Base-by-base conservation (phyloP, 805 yeast species). In the Wickerhamomyces alni region DNA sequence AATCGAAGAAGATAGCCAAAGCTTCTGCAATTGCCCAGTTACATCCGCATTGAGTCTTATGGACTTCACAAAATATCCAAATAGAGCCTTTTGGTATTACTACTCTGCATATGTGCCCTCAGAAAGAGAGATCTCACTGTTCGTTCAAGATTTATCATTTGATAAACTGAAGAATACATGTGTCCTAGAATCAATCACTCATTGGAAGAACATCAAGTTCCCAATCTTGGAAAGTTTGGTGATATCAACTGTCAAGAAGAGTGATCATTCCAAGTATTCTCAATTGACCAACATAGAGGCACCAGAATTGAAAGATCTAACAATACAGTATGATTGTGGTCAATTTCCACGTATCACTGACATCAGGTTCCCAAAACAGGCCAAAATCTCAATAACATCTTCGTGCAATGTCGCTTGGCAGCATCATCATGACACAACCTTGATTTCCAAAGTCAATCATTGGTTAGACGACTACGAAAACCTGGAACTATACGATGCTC, bases 21-120 rank as follows among this genome's bases (percentile, higher is more conserved):
- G 25, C 17, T 28, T 16, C 31, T 11, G n/a, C 10, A n/a, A 17
- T 5, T 17, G 7, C 17, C 5, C 8, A 18, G 33, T 13, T 4
- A 11, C 7, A 17, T 30, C 34, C 8, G n/a, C 11, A 4, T 13
- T 31, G 13, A n/a, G 13, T 8, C 15, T 31, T n/a, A 11, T 31
- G 34, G 34, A 31, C 17, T n/a, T 31, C 5, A 13, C 34, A 18
- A n/a, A 19, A n/a, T 31, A 31, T 19, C 34, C 34, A 31, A 19
- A 3, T 4, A 4, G 9, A 4, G 26, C 18, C 18, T 31, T 31
- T 8, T 21, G 24, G 17, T 31, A 31, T n/a, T 19, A 13, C n/a
- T 31, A 19, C 17, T 19, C 34, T 8, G 15, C 26, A 12, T 31
- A 19, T n/a, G 17, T 31, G 4, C 34, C 17, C 19, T 18, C 34